Evolutionary conservation across 805 yeast species (phyloP).

Genomic region (Lachancea thermotolerans): DNA sequence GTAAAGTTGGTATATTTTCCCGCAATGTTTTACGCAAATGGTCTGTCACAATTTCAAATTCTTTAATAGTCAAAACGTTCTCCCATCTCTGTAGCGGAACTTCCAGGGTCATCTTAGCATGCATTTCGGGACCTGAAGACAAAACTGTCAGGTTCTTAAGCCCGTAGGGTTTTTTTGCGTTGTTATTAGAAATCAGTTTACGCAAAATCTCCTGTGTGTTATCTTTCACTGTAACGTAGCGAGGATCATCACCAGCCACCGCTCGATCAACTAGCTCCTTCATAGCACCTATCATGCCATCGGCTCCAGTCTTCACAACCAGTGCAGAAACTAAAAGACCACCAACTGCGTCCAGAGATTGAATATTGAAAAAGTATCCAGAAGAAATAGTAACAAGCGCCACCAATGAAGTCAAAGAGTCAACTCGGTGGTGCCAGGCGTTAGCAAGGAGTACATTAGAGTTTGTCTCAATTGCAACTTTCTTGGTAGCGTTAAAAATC

Average conservation of each 20-base stretch:
- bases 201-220: conserved; percentile 33
- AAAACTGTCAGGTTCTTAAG: conserved; percentile 41
- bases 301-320: conserved; percentile 77
- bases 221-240: conserved; percentile 38
- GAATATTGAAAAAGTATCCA: conserved; percentile 68
- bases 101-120: conserved; percentile 31
- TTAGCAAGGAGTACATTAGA: conserved; percentile 91
- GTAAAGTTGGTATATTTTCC: conserved; percentile 37
- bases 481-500: conserved; percentile 75
- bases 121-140: conserved; percentile 52
- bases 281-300: conserved; percentile 62
- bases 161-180: conserved; percentile 33
- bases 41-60: conserved; percentile 37
- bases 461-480: conserved; percentile 68
- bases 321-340: conserved; percentile 79
- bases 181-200: conserved; percentile 37
- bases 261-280: conserved; percentile 76
- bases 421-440: conserved; percentile 98
- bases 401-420: conserved; percentile 83
- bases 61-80: conserved; percentile 35
- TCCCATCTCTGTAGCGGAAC: conserved; percentile 43
- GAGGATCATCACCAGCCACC: conserved; percentile 42
- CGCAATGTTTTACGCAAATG: conserved; percentile 33
- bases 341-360: conserved; percentile 89
- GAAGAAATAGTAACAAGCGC: conserved; percentile 84